Base-by-base conservation (phyloP, 2,329 filamentous ascomycete species). In the Talaromyces sp. region DNA sequence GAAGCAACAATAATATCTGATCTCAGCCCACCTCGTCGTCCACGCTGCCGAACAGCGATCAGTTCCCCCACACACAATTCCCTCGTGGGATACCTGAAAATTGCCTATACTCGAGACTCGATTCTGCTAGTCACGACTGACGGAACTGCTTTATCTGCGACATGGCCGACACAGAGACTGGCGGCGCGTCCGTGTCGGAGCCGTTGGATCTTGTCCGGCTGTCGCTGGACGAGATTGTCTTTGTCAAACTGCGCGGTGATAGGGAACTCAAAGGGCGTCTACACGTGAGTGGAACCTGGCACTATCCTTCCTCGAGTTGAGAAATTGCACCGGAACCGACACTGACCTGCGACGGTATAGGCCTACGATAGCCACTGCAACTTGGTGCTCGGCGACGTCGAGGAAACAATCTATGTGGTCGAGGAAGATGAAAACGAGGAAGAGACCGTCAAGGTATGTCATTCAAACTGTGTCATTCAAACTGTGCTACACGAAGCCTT, bases 281-380 rank as follows among this genome's bases (percentile, higher is more conserved):
- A 71, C 94, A 99, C 77, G 94, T 97, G 79, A 72, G 88, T 77
- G 61, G 21, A 32, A 46, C 53, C 41, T 46, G 10, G 41, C 41
- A 11, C 41, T 21, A 21, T 46, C 3, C 32, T 35, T 24, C 8
- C 8, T 17, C 35, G 5, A 8, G 3, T n/a, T 6, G 35, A 38
- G 35, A 38, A 46, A 46, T 46, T 19, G n/a, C 43, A 21, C n/a
- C 8, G 3, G 46, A 14, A 19, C 21, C n/a, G 29, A 48, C 5
- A 52, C 48, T 29, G 17, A 52, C 48, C 17, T n/a, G 48, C 48
- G 48, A 21, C 7, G 48, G 11, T 52, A 29, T 61, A 99, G 94
- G 94, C 94, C 59, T 99, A 99, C 74, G 94, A 99, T 74, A 96
- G 91, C 71, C 94, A 99, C 76, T 99, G 95, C 83, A 99, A 99